These are phyloP conservation scores for Globisporangium nagaii DNA, from an alignment of 352 stramenopile genomes.

Conservation along the genomic window DNA sequence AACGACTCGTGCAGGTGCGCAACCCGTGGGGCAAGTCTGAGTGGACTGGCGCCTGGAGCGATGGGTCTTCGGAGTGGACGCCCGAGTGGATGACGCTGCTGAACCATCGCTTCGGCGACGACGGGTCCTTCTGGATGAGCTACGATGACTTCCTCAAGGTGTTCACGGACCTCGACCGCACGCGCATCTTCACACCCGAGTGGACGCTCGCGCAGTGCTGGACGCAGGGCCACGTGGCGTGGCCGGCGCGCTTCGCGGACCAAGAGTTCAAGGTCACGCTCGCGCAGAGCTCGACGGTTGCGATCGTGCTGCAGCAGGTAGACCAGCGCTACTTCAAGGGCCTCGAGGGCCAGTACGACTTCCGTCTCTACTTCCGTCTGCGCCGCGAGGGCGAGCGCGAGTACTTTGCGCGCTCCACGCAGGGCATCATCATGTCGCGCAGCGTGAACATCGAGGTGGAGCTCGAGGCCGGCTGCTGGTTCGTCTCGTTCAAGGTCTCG, in stretches of 20 bases:
- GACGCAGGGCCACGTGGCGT: conserved; percentile 23
- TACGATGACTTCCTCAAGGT: conserved; percentile 36
- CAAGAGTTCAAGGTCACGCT: conserved; percentile 29
- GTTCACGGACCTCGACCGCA: conserved; percentile 30
- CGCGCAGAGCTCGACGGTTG: conserved; percentile 14
- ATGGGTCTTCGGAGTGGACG: conserved; percentile 46
- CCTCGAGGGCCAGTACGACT: conserved; percentile 35
- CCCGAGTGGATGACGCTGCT: conserved; percentile 33
- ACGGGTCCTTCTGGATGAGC: conserved; percentile 63
- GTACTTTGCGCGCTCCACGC: conserved; percentile 22
- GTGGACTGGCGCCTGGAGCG: conserved; percentile 44
- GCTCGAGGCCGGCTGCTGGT: conserved; percentile 21
- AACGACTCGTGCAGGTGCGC: conserved; percentile 28
- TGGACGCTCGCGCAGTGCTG: conserved; percentile 33
- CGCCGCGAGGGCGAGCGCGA: conserved; percentile 18
- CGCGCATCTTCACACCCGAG: conserved; percentile 28
- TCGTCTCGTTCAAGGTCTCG: conserved; percentile 24
- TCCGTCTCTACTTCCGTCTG: conserved; percentile 29
- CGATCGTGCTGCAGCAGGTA: conserved; percentile 32
- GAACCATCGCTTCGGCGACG: conserved; percentile 36
- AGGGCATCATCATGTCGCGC: conserved; percentile 20
- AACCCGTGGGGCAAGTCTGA: conserved; percentile 59
- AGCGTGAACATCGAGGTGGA: conserved; percentile 32
- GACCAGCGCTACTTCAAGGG: conserved; percentile 35
- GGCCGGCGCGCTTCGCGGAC: conserved; percentile 22